These are phyloP conservation scores for Hericium coralloides DNA, from an alignment of 768 basidiomycete genomes.

Conservation along the genomic window DNA sequence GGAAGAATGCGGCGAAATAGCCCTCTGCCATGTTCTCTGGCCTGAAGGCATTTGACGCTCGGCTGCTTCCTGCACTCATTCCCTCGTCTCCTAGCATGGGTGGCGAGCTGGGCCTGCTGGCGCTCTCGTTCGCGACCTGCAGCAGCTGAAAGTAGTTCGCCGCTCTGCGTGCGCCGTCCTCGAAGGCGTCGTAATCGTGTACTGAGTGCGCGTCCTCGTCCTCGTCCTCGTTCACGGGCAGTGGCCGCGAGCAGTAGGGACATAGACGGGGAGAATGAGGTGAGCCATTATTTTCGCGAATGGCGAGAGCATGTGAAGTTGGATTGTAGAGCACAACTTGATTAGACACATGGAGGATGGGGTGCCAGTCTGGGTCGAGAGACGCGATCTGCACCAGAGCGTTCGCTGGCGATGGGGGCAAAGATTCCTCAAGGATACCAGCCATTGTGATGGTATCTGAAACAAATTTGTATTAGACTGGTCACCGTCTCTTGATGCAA, in stretches of 20 bases:
- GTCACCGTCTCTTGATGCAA: too few relatives aligned
- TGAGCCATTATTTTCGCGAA: slow-evolving; percentile 25
- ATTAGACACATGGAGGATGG: slow-evolving; percentile 75
- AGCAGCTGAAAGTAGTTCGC: slow-evolving; percentile 79
- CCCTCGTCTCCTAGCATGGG: slow-evolving; percentile 14
- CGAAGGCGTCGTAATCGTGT: slow-evolving; percentile 23
- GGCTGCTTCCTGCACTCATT: neutral
- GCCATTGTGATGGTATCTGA: too few relatives aligned
- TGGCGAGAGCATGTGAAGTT: slow-evolving; percentile 72
- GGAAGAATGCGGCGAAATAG: slow-evolving; percentile 89
- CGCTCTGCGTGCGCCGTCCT: slow-evolving; percentile 32
- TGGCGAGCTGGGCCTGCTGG: slow-evolving; percentile 45
- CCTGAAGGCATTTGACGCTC: slow-evolving; percentile 35
- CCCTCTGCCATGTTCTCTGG: slow-evolving; percentile 80
- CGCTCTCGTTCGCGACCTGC: slow-evolving; percentile 59
- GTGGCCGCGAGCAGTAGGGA: slow-evolving; percentile 65
- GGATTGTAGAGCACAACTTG: slow-evolving; percentile 87
- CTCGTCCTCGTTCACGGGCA: slow-evolving; percentile 29
- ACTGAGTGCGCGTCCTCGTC: slow-evolving; percentile 21
- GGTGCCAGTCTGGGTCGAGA: slow-evolving; percentile 48
- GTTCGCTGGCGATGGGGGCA: neutral
- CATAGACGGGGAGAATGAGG: slow-evolving; percentile 29
- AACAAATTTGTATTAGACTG: too few relatives aligned
- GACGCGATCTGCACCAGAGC: neutral
- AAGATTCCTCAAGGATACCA: neutral